phyloP scores from a whole-genome alignment of 805 yeast genomes.

The Teunomyces panamensis region DNA sequence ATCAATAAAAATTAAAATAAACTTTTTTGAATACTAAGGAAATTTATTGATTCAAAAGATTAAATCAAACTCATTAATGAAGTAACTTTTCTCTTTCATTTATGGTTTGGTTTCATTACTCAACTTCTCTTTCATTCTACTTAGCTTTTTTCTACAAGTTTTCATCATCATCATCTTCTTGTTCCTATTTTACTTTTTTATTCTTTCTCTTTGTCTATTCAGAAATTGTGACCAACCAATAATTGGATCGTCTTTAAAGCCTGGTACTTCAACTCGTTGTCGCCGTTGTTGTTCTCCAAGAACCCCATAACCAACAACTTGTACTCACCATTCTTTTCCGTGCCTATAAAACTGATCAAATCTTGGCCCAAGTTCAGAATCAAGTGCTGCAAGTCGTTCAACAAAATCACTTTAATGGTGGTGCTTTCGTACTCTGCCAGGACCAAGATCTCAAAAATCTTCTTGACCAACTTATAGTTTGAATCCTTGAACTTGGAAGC shows the following conservation, averaged over 20 bases:
- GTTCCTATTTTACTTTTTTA: background rate
- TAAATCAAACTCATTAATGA: too few species aligned
- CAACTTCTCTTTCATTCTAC: too few species aligned
- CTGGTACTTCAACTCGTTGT: constrained; percentile 88
- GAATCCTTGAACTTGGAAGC: constrained; percentile 70
- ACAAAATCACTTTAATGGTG: constrained; percentile 32
- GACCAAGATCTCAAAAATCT: constrained; percentile 53
- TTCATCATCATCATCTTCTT: background rate
- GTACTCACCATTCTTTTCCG: constrained; percentile 49
- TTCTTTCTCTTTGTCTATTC: constrained; percentile 7
- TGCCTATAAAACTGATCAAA: constrained; percentile 33
- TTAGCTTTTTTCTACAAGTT: too few species aligned
- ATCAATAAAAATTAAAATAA: too few species aligned
- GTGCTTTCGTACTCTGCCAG: constrained; percentile 17
- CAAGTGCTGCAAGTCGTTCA: constrained; percentile 42
- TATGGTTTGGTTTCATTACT: too few species aligned
- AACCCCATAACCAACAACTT: constrained; percentile 83
- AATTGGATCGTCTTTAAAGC: constrained; percentile 95
- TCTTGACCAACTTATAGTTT: constrained; percentile 68
- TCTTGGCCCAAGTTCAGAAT: constrained; percentile 40
- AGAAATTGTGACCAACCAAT: constrained; percentile 79
- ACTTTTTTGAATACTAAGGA: too few species aligned
- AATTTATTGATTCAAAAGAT: too few species aligned
- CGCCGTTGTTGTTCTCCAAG: constrained; percentile 63
- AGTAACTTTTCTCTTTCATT: too few species aligned